phyloP scores from a whole-genome alignment of 441 rosid species.

The Geranium incanum region DNA sequence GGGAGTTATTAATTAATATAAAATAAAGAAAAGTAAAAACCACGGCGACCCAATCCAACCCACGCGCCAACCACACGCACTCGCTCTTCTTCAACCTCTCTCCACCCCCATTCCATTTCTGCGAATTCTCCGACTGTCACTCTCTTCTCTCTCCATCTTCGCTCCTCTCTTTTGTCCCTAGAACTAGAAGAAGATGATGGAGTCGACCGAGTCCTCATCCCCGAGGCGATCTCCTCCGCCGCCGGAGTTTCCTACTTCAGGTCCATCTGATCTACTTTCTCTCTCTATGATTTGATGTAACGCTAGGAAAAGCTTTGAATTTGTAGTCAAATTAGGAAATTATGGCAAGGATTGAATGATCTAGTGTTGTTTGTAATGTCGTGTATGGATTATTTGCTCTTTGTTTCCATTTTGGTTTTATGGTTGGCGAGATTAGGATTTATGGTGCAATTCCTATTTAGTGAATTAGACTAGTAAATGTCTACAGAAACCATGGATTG shows the following conservation, averaged over 20 bases:
- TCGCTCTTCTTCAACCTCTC: background rate
- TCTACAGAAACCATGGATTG: background rate
- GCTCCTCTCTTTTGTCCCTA: background rate
- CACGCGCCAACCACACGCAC: constrained; percentile 4
- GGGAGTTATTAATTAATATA: no score
- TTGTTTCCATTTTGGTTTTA: background rate
- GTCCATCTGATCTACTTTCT: constrained; percentile 58
- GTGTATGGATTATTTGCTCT: background rate
- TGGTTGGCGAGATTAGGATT: background rate
- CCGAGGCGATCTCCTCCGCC: constrained; percentile 61
- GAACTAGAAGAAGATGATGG: constrained; percentile 39
- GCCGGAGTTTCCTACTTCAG: constrained; percentile 63
- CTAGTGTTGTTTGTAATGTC: background rate
- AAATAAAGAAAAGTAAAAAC: no score
- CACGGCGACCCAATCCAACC: background rate
- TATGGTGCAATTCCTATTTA: background rate
- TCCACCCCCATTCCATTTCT: background rate
- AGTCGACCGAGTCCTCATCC: constrained; percentile 81
- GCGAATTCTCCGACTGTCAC: constrained; percentile 1
- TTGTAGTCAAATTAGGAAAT: background rate
- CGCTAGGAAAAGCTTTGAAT: background rate
- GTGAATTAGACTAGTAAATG: background rate
- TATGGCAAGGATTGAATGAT: background rate
- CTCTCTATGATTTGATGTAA: background rate
- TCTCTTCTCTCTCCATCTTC: background rate